Conservation (phyloP, 352 stramenopile species). For the Blastocystis sp. region DNA sequence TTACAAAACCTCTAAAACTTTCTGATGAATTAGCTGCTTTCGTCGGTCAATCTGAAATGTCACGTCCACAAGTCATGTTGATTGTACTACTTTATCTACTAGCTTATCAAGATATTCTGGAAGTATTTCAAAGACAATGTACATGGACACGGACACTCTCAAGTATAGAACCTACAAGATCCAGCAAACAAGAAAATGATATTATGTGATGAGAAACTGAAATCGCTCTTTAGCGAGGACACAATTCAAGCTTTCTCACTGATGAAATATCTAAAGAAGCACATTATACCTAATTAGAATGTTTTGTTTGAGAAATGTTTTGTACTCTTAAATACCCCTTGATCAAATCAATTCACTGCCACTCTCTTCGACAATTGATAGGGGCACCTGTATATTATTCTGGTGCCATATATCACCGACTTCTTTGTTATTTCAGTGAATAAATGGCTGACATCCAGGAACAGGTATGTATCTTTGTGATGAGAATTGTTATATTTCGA, state of each 20-base stretch:
- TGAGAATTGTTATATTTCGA: background rate
- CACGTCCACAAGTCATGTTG: background rate
- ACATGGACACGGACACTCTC: background rate
- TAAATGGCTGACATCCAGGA: slow-evolving; percentile 54
- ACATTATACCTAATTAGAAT: background rate
- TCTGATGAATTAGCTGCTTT: background rate
- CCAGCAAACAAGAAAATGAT: background rate
- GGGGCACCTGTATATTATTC: background rate
- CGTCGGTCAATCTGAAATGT: background rate
- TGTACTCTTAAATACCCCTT: background rate
- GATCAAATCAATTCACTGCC: background rate
- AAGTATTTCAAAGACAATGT: background rate
- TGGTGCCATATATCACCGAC: slow-evolving; percentile 18
- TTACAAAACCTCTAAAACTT: background rate
- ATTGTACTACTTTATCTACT: background rate
- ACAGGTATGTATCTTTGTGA: slow-evolving; percentile 10
- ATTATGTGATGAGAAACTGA: background rate
- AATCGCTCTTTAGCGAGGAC: background rate
- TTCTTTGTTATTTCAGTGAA: background rate
- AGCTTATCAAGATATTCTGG: background rate
- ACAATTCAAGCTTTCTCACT: background rate
- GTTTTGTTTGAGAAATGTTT: background rate
- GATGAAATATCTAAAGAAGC: background rate
- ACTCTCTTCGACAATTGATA: background rate
- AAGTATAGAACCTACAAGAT: background rate